Conservation (phyloP, 164 flowering plant genomes). For the Nelumbo lutea region DNA sequence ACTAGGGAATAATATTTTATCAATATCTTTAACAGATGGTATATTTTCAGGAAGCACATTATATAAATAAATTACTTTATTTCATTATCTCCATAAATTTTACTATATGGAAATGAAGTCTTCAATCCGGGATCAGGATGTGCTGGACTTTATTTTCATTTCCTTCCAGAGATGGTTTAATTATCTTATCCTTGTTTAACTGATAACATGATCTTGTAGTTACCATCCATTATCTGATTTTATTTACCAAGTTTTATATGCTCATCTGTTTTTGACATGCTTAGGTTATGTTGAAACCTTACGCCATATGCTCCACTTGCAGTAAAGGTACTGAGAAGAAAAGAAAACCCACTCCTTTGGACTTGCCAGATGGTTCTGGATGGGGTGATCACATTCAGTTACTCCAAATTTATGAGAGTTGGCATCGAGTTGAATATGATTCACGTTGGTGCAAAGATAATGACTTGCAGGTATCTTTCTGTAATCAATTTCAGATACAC, state of each 20-base stretch:
- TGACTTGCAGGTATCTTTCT: conserved; percentile 58
- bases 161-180: no score
- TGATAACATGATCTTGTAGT: no score
- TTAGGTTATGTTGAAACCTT: background rate
- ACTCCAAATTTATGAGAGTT: conserved; percentile 76
- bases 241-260: background rate
- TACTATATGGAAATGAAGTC: background rate
- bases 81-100: background rate
- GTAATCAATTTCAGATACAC: background rate
- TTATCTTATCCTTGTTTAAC: no score
- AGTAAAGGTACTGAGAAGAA: conserved; percentile 72
- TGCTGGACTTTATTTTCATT: background rate
- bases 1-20: no score
- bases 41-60: background rate
- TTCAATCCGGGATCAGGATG: background rate
- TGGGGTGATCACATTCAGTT: conserved; percentile 96
- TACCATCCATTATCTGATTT: background rate
- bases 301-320: conserved; percentile 11
- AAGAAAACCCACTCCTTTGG: conserved; percentile 48
- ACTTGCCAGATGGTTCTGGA: conserved; percentile 93
- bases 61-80: background rate
- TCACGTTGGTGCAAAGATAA: conserved; percentile 78
- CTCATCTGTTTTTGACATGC: conserved; percentile 3
- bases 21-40: no score
- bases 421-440: conserved; percentile 65